Percentiles rank a stretch among this genome's conserved stretches.
Conservation (phyloP, 176 grass and related monocot genomes). For the Oryza brachyantha region DNA sequence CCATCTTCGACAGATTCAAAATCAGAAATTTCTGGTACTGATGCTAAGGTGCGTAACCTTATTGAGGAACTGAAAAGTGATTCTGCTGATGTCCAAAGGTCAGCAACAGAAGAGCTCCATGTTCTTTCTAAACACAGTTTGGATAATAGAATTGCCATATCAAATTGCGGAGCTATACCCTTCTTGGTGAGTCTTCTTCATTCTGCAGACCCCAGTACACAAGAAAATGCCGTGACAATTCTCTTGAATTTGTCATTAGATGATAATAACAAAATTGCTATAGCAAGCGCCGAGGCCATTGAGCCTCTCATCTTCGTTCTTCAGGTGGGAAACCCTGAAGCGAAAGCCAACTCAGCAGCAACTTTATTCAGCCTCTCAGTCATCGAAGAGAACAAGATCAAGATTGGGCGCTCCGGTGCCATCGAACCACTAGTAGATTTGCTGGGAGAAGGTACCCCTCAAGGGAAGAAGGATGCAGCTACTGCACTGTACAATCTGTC, state of each 20-base stretch:
- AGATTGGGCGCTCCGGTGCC: constrained; percentile 73
- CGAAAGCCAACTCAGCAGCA: constrained; percentile 78
- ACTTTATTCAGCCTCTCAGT: constrained; percentile 85
- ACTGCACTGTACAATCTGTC: constrained; percentile 85
- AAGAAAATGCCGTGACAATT: constrained; percentile 75
- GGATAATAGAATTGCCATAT: constrained; percentile 66
- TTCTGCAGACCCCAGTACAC: constrained; percentile 51
- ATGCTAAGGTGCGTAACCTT: constrained; percentile 47
- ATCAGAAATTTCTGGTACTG: constrained; percentile 46
- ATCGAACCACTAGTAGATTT: constrained; percentile 72
- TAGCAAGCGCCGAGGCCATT: constrained; percentile 56
- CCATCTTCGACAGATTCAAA: constrained; percentile 38
- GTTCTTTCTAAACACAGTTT: constrained; percentile 66
- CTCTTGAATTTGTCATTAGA: constrained; percentile 80
- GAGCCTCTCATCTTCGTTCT: constrained; percentile 78
- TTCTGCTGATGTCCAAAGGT: constrained; percentile 41
- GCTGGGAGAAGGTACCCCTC: constrained; percentile 57
- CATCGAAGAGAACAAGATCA: constrained; percentile 70
- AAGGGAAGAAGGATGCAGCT: constrained; percentile 83
- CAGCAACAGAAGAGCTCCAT: constrained; percentile 57
- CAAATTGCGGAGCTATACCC: constrained; percentile 60
- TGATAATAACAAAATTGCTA: constrained; percentile 80
- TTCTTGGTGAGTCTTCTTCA: constrained; percentile 66
- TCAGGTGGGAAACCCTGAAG: constrained; percentile 67
- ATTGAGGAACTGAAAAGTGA: constrained; percentile 65